Conservation (phyloP, 177 flowering plant species). For the Tripterygium wilfordii region DNA sequence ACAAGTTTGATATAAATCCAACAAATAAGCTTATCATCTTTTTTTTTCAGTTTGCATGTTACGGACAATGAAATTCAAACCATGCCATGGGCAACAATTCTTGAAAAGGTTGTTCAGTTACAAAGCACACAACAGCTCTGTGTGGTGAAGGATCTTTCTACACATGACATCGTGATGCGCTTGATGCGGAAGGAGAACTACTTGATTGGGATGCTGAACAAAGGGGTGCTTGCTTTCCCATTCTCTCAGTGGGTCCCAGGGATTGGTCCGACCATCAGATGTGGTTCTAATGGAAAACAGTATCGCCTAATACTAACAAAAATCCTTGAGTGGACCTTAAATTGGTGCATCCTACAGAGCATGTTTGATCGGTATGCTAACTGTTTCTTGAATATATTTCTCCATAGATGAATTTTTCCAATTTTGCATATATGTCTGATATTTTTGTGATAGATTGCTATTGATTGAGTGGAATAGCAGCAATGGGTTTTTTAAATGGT, state of each 20-base stretch:
- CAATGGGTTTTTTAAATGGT: too few species aligned
- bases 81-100: conserved; percentile 84
- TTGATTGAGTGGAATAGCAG: too few species aligned
- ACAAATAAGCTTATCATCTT: too few species aligned
- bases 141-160: conserved; percentile 87
- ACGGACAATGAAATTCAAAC: conserved; percentile 88
- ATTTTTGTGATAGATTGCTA: too few species aligned
- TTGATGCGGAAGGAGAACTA: conserved; percentile 98
- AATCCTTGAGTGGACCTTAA: conserved; percentile 94
- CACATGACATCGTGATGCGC: conserved; percentile 91
- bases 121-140: conserved; percentile 76
- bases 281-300: conserved; percentile 38
- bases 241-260: conserved; percentile 88
- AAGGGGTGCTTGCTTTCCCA: conserved; percentile 90
- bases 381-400: neutral
- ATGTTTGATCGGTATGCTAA: conserved; percentile 89
- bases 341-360: conserved; percentile 97
- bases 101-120: conserved; percentile 77
- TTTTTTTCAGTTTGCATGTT: conserved; percentile 72
- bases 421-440: too few species aligned
- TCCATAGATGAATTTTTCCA: too few species aligned
- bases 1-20: too few species aligned
- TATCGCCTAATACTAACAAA: conserved; percentile 65
- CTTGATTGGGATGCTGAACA: conserved; percentile 95
- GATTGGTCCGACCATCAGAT: conserved; percentile 67